A percentile compares a stretch with the other conserved stretches of the same genome.
These are phyloP conservation scores for Rhynchosporium secalis DNA, from an alignment of 2,329 filamentous ascomycete genomes.

Conservation along the genomic window DNA sequence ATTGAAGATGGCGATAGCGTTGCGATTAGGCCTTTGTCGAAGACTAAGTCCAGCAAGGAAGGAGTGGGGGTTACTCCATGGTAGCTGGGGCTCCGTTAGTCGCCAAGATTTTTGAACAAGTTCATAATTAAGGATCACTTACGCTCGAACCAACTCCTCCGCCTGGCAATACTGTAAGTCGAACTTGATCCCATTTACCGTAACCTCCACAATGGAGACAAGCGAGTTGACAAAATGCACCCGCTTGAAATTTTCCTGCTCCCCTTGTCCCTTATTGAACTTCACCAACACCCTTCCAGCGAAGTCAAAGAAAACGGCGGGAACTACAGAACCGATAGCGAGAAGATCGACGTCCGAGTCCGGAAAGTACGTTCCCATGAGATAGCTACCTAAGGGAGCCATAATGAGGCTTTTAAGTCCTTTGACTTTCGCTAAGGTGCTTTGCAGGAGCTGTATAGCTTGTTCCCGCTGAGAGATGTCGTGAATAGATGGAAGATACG, in stretches of 20 bases:
- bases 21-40: constrained; percentile 44
- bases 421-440: constrained; percentile 43
- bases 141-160: constrained; percentile 53
- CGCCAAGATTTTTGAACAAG: not conserved
- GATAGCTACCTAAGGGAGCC: constrained; percentile 52
- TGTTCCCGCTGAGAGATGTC: constrained; percentile 46
- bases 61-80: constrained; percentile 9
- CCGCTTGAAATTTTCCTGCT: constrained; percentile 35
- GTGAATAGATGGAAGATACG: constrained; percentile 48
- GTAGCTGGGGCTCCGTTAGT: constrained; percentile 10
- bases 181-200: constrained; percentile 56
- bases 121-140: constrained; percentile 8
- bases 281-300: constrained; percentile 13
- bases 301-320: constrained; percentile 22
- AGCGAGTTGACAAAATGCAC: constrained; percentile 51
- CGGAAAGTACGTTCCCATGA: constrained; percentile 62
- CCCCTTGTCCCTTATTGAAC: not conserved
- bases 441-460: constrained; percentile 49
- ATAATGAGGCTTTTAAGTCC: constrained; percentile 30
- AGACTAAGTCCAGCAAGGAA: constrained; percentile 17
- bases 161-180: constrained; percentile 69
- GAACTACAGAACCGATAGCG: constrained; percentile 47
- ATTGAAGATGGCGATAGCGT: constrained; percentile 56
- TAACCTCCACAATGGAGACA: constrained; percentile 61
- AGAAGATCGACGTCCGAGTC: constrained; percentile 66